Evolutionary conservation across 495 filamentous ascomycete genomes (phyloP).

Genomic region (Tetracladium marchalianum): DNA sequence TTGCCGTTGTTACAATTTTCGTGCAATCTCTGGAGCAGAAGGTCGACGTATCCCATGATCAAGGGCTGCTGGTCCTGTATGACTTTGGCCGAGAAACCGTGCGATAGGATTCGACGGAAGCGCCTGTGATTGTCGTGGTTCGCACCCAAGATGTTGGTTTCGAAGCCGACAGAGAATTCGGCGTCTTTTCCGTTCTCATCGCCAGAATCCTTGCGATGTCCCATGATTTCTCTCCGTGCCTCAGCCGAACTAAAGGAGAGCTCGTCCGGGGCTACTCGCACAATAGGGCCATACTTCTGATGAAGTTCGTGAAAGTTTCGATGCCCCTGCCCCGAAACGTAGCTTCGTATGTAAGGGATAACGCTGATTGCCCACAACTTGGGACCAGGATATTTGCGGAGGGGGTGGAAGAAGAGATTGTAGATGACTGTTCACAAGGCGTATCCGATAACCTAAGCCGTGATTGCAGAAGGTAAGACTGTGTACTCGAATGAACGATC

Average conservation of each 20-base stretch:
- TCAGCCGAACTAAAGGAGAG: constrained; percentile 26
- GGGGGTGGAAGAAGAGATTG: constrained; percentile 31
- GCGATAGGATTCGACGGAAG: constrained; percentile 37
- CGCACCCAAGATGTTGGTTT: background rate
- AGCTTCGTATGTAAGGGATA: constrained; percentile 24
- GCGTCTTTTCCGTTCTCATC: constrained; percentile 24
- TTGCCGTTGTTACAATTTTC: constrained; percentile 16
- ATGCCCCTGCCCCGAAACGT: constrained; percentile 15
- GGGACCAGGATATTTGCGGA: constrained; percentile 36
- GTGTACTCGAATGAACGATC: too few species aligned
- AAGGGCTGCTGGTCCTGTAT: constrained; percentile 38
- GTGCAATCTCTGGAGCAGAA: constrained; percentile 33
- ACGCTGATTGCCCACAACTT: constrained; percentile 31
- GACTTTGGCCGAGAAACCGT: constrained; percentile 42
- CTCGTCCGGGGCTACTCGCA: constrained; percentile 44
- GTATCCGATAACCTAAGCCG: too few species aligned
- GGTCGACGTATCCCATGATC: constrained; percentile 34
- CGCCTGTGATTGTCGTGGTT: constrained; percentile 23
- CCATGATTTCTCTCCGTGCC: constrained; percentile 18
- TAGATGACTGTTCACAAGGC: too few species aligned
- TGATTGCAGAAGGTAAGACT: too few species aligned
- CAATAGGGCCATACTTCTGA: constrained; percentile 37
- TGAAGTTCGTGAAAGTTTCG: constrained; percentile 26
- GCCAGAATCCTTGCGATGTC: too few species aligned
- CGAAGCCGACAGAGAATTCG: constrained; percentile 30